These are phyloP conservation scores for Nannochloris sp. DNA, from an alignment of 139 green algal genomes.

Conservation along the genomic window DNA sequence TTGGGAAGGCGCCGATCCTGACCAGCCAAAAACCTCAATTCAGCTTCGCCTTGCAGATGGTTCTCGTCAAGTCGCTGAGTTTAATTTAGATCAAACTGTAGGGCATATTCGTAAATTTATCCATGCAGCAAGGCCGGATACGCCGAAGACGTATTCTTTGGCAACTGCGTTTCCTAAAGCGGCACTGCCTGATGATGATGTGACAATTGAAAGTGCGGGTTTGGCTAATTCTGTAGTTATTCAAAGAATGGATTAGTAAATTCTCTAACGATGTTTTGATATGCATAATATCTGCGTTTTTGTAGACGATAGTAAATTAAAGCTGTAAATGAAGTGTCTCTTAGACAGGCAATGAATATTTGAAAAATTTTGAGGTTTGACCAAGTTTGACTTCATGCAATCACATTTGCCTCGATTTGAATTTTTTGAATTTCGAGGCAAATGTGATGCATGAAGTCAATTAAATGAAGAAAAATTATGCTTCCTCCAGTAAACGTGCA, in stretches of 20 bases:
- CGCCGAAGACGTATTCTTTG: slow-evolving; percentile 40
- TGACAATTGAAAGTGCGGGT: slow-evolving; percentile 66
- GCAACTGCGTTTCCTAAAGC: slow-evolving; percentile 62
- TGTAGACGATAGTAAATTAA: too few relatives aligned
- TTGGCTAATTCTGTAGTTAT: slow-evolving; percentile 79
- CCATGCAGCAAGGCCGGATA: slow-evolving; percentile 50
- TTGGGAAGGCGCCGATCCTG: slow-evolving; percentile 69
- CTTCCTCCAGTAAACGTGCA: too few relatives aligned
- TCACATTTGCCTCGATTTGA: too few relatives aligned
- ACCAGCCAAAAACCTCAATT: slow-evolving; percentile 65
- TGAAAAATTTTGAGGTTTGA: too few relatives aligned
- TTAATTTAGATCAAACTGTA: slow-evolving; percentile 77
- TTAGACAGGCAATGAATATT: too few relatives aligned
- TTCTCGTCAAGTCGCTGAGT: slow-evolving; percentile 65
- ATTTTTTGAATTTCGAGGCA: too few relatives aligned
- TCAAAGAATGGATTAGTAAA: slow-evolving; percentile 58
- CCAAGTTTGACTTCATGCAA: too few relatives aligned
- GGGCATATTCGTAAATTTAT: slow-evolving; percentile 80
- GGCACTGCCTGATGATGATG: slow-evolving; percentile 51
- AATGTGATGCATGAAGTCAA: too few relatives aligned
- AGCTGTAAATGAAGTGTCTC: too few relatives aligned
- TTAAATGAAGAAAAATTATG: too few relatives aligned
- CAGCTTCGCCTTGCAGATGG: slow-evolving; percentile 82
- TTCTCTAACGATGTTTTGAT: too few relatives aligned
- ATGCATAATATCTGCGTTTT: too few relatives aligned